Evolutionary conservation across 2,329 filamentous ascomycete genomes (phyloP), one percentile per base, ranked within the genome.

Genomic region (Colletotrichum magnum): DNA sequence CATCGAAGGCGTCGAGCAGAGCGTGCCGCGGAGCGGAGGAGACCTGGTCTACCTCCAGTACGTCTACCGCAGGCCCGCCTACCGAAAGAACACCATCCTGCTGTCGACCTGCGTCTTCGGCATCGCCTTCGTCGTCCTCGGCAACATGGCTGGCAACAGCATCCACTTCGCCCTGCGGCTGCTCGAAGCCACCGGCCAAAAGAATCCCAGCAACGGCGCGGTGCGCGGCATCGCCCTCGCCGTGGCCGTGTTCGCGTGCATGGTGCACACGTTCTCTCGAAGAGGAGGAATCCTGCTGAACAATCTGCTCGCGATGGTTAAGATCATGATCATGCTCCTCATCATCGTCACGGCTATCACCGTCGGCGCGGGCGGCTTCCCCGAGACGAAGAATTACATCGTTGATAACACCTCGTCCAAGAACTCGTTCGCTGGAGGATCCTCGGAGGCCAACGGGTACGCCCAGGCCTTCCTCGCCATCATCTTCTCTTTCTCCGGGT

Each of bases 241-340:
- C 5, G 77, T 81, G 0, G 78, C 84, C 7, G 80, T 80, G 0
- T 71, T 82, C 12, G 81, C 83, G 3, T 85, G 85, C 64, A 77
- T 86, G 18, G 79, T 88, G 1, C 86, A 89, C 68, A 80, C 79
- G 4, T 74, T 80, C 47, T 87, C 84, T 51, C 78, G 87, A 28
- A 77, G 81, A 9, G 77, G 81, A 7, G 87, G 87, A 2, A 86
- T 88, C 51, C 73, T 79, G 24, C 72, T 88, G 26, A 87, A 86
- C 73, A 88, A 88, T 69, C 26, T 80, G n/a, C 77, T 88, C 39
- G 86, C 86, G 4, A 74, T 83, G 3, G 72, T 86, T 67, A 89
- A 89, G 71, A 74, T 87, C 3, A 72, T 78, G 53, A 81, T 87
- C 2, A 79, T 89, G 2, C 63, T 87, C 1, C 75, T 83, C 10